Evolutionary conservation across 2,329 filamentous ascomycete species (phyloP), one percentile per base, ranked within the genome.

Genomic region (Arthrobotrys sinensis): DNA sequence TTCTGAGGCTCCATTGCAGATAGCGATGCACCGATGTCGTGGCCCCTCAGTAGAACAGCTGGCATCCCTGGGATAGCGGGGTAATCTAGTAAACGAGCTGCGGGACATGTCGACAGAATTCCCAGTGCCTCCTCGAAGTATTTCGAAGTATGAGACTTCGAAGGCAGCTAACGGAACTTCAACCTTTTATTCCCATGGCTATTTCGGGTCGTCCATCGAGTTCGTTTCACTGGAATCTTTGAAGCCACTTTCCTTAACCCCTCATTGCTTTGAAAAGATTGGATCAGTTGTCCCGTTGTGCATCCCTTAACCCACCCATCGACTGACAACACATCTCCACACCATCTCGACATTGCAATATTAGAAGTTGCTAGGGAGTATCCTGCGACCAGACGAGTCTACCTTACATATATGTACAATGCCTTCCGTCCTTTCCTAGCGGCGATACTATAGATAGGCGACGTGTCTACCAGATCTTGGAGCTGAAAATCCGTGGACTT

Each of bases 401-500:
- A 55, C 68, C 55, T 40, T 40, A 60, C 55, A 40, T 60, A 60
- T 60, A 60, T 60, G 55, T 60, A 60, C 55, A 60, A 48, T 57
- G 65, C 40, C 52, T 52, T 48, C 50, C 16, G 14, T 64, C 36
- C 60, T 28, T 55, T 55, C 60, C 48, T 66, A 73, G 60, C 48
- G 50, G 43, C 50, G 21, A 65, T 60, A 32, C 52, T 28, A 50
- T 38, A 73, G 69, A 77, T 77, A 77, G 73, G 66, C 73, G 73
- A 77, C 66, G 73, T 77, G 73, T 77, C 66, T 77, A 24, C 46
- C 40, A 70, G 65, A 77, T 77, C 73, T 67, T 77, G 65, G 66
- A 53, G 66, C 32, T 34, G 34, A 72, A 43, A 62, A 32, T 28
- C 11, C 53, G 19, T 57, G 8, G 14, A 21, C 14, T 43, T 53